Base-by-base conservation (phyloP, 148 eudicot genomes). In the Suaeda aralocaspica region DNA sequence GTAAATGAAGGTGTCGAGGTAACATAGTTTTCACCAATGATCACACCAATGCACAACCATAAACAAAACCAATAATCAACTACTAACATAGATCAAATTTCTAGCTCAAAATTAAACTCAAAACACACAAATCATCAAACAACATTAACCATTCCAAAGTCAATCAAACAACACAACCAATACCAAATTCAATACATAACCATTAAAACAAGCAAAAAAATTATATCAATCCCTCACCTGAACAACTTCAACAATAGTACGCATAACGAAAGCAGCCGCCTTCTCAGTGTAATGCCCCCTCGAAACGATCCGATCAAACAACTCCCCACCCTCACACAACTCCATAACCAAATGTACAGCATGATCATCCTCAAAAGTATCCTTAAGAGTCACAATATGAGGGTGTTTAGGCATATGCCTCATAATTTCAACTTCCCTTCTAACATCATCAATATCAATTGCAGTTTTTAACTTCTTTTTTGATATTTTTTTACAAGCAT, bases 341-440 rank as follows among this genome's bases (percentile, higher is more conserved):
- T 86, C 89, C 89, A 86, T 86, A 22, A 86, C 87, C 46, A 86
- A 66, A 78, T 86, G 87, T 11, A 86, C 87, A 22, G 82, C 85
- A 71, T 68, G 18, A 73, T 79, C 82, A 76, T 86, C 90, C 70
- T 86, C 90, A 71, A 67, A 86, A 50, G 85, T 78, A 56, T 80
- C 85, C 85, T 86, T 84, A 66, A 83, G 80, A 30, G 60, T 82
- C 33, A 86, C 90, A 66, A 86, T 86, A 26, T 83, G 78, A 14
- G 84, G 83, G 67, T 83, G 84, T 46, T 72, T 61, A 49, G 84
- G 87, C 78, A 80, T 66, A 36, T 65, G 82, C 41, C 74, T 83
- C 87, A 78, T 83, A 24, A 83, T 83, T 31, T 77, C 78, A 69
- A 78, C 86, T 66, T 83, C 86, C 39, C 86, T 80, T 66, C 84